Evolutionary conservation across 352 stramenopile species (phyloP), one percentile per base, ranked within the genome.

Genomic region (Lagenidium sp.): DNA sequence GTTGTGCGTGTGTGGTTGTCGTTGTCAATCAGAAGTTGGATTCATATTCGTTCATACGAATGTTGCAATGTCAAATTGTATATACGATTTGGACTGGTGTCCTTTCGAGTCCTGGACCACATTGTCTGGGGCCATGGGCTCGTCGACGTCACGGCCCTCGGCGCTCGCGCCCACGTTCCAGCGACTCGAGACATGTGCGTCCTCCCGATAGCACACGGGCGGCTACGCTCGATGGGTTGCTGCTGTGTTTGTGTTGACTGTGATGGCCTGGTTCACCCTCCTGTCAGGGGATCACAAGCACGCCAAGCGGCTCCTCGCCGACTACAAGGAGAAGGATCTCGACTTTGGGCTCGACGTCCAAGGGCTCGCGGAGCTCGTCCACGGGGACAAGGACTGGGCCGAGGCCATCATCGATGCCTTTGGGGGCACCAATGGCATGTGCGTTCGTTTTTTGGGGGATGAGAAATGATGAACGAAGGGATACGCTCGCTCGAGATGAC

Each of bases 301-400:
- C 1, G 63, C 68, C 23, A 63, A 66, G 42, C 50, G 55, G 2
- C 34, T 87, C 37, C 44, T 87, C 4, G 49, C 65, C 19, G 69
- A 78, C 24, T 87, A 85, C 65, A 80, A 85, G 44, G 75, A 82
- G 21, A 83, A 85, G 41, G 75, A 87, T 36, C 35, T 87, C 49
- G 69, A 84, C 41, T 87, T 87, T 57, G 71, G 71, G 0, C 47
- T 87, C 26, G 72, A 87, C 43, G 60, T 53, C 0, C 59, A 80
- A 32, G 57, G 41, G 0, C 57, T 87, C 8, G 51, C 62, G 1
- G 61, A 84, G 28, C 36, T 87, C 12, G 19, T 83, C 1, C 31
- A 53, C n/a, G 53, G 56, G 12, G 69, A 85, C 47, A 79, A 60
- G 35, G 49, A 63, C 6, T 83, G 69, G 69, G 66, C 71, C 7